These are phyloP conservation scores for Ceratobasidium theobromae DNA, from an alignment of 1,284 basidiomycete species.

Conservation along the genomic window DNA sequence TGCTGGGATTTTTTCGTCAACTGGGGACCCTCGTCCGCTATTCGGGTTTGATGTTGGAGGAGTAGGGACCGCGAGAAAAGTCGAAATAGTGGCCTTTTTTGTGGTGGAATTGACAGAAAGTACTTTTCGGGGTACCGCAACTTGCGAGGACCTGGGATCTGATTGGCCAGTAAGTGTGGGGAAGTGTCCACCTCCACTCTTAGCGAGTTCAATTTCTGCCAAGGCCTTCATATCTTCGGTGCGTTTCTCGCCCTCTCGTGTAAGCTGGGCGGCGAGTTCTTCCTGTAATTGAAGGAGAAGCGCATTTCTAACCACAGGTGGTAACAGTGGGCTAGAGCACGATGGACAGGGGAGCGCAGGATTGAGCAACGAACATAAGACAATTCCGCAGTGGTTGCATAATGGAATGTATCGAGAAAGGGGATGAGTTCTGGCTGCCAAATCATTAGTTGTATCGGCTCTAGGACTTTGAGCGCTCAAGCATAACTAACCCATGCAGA, in stretches of 20 bases:
- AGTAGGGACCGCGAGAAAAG: slow-evolving; percentile 23
- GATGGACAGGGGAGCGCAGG: slow-evolving; percentile 25
- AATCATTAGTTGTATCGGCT: too few relatives aligned
- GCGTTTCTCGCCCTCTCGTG: slow-evolving; percentile 11
- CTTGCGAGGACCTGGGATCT: not conserved
- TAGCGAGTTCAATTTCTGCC: not conserved
- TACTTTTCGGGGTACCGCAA: not conserved
- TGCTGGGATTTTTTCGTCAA: slow-evolving; percentile 5
- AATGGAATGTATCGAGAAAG: slow-evolving; percentile 7
- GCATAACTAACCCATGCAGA: slow-evolving; percentile 18
- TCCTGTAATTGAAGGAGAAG: slow-evolving; percentile 16
- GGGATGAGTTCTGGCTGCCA: not conserved
- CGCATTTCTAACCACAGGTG: slow-evolving; percentile 24
- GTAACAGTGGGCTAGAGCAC: slow-evolving; percentile 24
- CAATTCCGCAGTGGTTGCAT: slow-evolving; percentile 20
- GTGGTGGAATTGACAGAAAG: slow-evolving; percentile 8
- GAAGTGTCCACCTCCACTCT: slow-evolving; percentile 17
- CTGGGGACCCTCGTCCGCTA: slow-evolving; percentile 10
- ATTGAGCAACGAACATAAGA: slow-evolving; percentile 22
- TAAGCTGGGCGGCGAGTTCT: slow-evolving; percentile 5
- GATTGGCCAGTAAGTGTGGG: slow-evolving; percentile 24
- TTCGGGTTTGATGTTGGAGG: slow-evolving; percentile 15
- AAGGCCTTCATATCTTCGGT: not conserved
- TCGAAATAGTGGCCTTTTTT: slow-evolving; percentile 20
- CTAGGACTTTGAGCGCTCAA: too few relatives aligned